A percentile compares a stretch with the other conserved stretches of the same genome.
phyloP scores from a whole-genome alignment of 2,329 filamentous ascomycete species.

The Penicillium paneum region DNA sequence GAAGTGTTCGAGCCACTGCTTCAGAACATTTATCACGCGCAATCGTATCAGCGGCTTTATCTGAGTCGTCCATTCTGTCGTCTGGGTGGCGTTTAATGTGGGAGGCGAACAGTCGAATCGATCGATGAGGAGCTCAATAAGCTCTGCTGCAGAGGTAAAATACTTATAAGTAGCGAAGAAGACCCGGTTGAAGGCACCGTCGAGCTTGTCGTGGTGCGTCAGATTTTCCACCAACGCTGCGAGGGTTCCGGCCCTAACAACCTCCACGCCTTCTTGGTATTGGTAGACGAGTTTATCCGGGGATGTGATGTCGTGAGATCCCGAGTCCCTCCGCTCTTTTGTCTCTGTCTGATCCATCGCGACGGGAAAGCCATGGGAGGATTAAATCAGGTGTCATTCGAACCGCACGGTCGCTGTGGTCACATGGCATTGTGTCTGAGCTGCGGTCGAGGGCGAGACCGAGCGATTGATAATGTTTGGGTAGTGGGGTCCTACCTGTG shows the following conservation, averaged over 20 bases:
- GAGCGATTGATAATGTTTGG: not conserved
- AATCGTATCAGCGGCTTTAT: conserved; percentile 91
- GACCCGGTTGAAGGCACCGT: conserved; percentile 89
- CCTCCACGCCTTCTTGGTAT: not conserved
- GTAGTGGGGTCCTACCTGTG: not conserved
- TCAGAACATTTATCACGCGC: conserved; percentile 89
- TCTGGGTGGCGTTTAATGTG: conserved; percentile 66
- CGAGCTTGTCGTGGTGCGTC: conserved; percentile 86
- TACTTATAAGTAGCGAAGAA: conserved; percentile 92
- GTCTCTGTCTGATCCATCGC: not conserved
- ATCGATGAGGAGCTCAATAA: conserved; percentile 84
- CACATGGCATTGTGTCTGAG: not conserved
- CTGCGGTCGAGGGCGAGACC: not conserved
- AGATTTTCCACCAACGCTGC: conserved; percentile 87
- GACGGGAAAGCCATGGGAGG: not conserved
- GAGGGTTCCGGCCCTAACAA: conserved; percentile 59
- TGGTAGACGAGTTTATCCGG: conserved; percentile 13
- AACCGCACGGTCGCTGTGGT: not conserved
- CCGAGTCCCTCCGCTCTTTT: not conserved
- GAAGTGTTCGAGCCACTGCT: conserved; percentile 93
- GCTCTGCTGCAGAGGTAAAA: conserved; percentile 78
- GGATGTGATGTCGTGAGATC: conserved; percentile 7
- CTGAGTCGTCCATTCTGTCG: conserved; percentile 75
- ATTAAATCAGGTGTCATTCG: not conserved
- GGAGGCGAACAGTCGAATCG: conserved; percentile 82